Evolutionary conservation across 345 rosid genomes (phyloP), one percentile per base, ranked within the genome.

Genomic region (Syzygium jambos): DNA sequence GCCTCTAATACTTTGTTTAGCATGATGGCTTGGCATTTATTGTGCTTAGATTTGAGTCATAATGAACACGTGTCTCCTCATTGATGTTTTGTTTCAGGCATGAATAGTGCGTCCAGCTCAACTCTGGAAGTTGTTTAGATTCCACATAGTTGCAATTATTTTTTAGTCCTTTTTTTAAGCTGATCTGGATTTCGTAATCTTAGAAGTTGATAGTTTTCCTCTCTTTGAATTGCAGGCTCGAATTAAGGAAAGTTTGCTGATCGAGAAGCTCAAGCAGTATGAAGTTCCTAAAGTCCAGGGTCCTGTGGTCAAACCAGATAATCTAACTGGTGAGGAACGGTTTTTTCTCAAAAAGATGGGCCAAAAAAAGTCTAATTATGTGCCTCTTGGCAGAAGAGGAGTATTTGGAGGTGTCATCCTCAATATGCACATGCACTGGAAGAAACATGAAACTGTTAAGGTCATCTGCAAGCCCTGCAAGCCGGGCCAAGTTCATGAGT

Each of bases 401-500:
- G 90, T 97, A 30, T 95, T 95, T 85, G 98, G 98, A 73, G 99
- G 99, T 87, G 95, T 96, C 87, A 93, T 97, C 89, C 95, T 96
- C n/a, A 97, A 97, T 54, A 95, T 96, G 99, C 98, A 97, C 89
- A 87, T 96, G 92, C 98, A 97, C 73, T 96, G 98, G 99, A 96
- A 96, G 90, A 96, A 95, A 27, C 99, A 96, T 59, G 98, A 98
- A 88, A 98, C 99, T 27, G 99, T 98, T 85, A 93, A 98, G 92
- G 98, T 96, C 86, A 95, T 98, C 16, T 95, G 95, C 93, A 98
- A 98, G 78, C 91, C 95, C 78, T 92, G 94, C 92, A 96, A 95
- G 89, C 95, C 98, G 34, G 97, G 98, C 19, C 97, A 93, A 87
- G 92, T 95, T 51, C 93, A 95, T 3, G 92, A 91, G 68, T 92